Conservation (phyloP, 139 green algal species). For the Protoeuglena noctilucae region DNA sequence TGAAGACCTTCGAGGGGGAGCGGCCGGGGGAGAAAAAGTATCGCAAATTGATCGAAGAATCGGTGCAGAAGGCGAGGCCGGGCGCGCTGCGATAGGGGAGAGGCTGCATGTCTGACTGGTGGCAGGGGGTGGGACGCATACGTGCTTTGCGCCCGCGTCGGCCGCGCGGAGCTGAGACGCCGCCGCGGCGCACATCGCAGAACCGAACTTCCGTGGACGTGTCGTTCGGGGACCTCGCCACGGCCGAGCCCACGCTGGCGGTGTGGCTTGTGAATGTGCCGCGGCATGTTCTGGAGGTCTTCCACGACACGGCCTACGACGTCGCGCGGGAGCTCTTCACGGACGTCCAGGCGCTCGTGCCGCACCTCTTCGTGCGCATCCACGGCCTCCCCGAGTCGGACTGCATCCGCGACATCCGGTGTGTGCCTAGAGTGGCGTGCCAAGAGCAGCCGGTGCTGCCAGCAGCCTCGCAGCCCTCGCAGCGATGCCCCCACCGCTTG, state of each 20-base stretch:
- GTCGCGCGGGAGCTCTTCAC: constrained; percentile 35
- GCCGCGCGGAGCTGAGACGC: too few species aligned
- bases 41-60: too few species aligned
- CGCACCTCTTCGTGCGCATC: constrained; percentile 70
- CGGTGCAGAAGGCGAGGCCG: too few species aligned
- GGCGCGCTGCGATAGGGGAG: too few species aligned
- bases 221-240: constrained; percentile 60
- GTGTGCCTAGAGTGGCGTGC: too few species aligned
- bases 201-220: constrained; percentile 72
- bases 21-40: too few species aligned
- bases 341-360: constrained; percentile 12
- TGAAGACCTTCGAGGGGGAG: constrained; percentile 38
- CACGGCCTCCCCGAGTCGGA: constrained; percentile 69
- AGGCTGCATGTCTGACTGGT: not conserved
- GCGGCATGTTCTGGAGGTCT: constrained; percentile 52
- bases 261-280: constrained; percentile 73
- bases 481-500: too few species aligned
- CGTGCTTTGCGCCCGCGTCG: too few species aligned
- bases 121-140: too few species aligned
- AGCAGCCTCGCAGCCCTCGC: too few species aligned
- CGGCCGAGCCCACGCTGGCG: constrained; percentile 34
- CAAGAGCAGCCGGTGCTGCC: too few species aligned
- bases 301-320: constrained; percentile 38
- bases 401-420: constrained; percentile 81
- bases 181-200: constrained; percentile 15